Base-by-base conservation (phyloP, 768 basidiomycete genomes). In the Tricholoma flavovirens region DNA sequence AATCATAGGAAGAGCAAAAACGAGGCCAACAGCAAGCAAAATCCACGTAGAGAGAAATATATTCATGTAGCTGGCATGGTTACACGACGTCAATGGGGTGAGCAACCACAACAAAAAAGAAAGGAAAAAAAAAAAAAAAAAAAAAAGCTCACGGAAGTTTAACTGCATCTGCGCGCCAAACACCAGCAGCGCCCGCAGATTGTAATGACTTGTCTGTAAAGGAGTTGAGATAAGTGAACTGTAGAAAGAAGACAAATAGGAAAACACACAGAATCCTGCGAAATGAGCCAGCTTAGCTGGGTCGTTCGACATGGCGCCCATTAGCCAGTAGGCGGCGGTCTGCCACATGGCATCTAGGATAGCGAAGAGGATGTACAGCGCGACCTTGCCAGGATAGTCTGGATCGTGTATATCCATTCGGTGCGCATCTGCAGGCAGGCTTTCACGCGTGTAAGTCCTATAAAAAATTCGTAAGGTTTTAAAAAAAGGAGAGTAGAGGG, bases 261-360 rank as follows among this genome's bases (percentile, higher is more conserved):
- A 26, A 56, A 12, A 77, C 86, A 59, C 64, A 91, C 89, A 92
- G 66, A 93, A 88, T 42, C 90, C 91, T 29, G 84, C 75, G 64
- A 93, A 86, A 64, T 90, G 79, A 1, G 90, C 90, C 22, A 93
- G 80, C 67, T 89, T 90, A 6, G 77, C 81, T 3, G 87, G 83
- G 67, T 91, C 83, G 62, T 93, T 92, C 19, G 88, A 89, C 86
- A 94, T 89, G 14, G 88, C 86, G 46, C 90, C 90, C 82, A 90
- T 86, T 59, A 88, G 72, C 87, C 88, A 90, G 68, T 90, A 90
- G 10, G 84, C 82, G 1, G 83, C 83, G 3, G 87, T 90, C 67
- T 93, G 91, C 88, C 90, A 93, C 82, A 89, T 86, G 1, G 90
- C 77, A 61, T 93, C 91, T 55, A 90, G 76, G 8, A 92, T 60